These are phyloP conservation scores for Phytophthora nicotianae DNA, from an alignment of 352 stramenopile genomes.

Conservation along the genomic window DNA sequence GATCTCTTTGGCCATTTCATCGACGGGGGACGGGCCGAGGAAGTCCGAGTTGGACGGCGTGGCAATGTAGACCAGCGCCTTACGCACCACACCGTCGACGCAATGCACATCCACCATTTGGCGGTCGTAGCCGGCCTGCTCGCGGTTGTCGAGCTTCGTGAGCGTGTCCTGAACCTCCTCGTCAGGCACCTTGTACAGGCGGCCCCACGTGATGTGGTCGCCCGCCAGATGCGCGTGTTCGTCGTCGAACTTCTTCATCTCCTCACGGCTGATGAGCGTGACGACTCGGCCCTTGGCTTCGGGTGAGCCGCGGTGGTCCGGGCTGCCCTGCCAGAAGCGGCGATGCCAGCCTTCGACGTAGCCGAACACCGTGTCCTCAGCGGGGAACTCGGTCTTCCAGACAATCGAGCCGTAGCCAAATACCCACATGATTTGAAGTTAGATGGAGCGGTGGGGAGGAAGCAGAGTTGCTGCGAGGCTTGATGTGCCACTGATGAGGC, in stretches of 20 bases:
- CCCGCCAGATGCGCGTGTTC: conserved; percentile 64
- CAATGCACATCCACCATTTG: conserved; percentile 80
- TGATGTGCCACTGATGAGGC: conserved; percentile 20
- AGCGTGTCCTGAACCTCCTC: conserved; percentile 80
- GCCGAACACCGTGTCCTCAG: conserved; percentile 67
- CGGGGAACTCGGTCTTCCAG: conserved; percentile 78
- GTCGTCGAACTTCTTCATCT: conserved; percentile 80
- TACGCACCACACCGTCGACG: conserved; percentile 64
- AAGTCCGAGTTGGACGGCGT: conserved; percentile 87
- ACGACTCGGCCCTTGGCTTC: conserved; percentile 83
- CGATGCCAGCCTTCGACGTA: conserved; percentile 88
- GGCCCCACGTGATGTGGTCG: conserved; percentile 84
- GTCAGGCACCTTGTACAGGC: conserved; percentile 84
- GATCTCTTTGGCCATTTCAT: conserved; percentile 85
- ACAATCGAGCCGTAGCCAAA: conserved; percentile 87
- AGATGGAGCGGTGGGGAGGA: background rate
- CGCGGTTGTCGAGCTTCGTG: conserved; percentile 82
- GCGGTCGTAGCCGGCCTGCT: conserved; percentile 85
- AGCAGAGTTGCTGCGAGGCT: conserved; percentile 8
- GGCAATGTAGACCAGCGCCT: conserved; percentile 86
- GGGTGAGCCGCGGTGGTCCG: conserved; percentile 84
- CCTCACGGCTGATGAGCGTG: conserved; percentile 81
- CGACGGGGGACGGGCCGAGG: conserved; percentile 65
- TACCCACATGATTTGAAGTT: conserved; percentile 65
- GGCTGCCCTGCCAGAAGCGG: conserved; percentile 90